phyloP scores from a whole-genome alignment of 2,329 filamentous ascomycete genomes.

The Penicillium fuscoglaucum region DNA sequence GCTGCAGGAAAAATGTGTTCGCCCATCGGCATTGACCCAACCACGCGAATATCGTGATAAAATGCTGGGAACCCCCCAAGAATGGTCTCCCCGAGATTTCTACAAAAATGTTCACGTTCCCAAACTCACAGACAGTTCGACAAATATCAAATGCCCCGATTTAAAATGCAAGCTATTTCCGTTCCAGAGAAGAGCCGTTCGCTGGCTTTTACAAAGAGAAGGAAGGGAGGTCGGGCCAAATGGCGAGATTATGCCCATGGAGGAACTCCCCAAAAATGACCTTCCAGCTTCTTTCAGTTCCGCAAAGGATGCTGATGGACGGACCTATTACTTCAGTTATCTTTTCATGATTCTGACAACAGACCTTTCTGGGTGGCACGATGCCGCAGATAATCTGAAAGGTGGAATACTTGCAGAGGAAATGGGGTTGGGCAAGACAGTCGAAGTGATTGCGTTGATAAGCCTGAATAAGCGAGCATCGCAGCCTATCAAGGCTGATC shows the following conservation, averaged over 20 bases:
- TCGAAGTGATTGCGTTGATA: slow-evolving; percentile 51
- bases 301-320: slow-evolving; percentile 41
- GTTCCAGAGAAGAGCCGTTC: slow-evolving; percentile 50
- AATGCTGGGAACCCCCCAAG: slow-evolving; percentile 9
- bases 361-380: slow-evolving; percentile 37
- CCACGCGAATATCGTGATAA: slow-evolving; percentile 14
- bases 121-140: slow-evolving; percentile 32
- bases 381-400: slow-evolving; percentile 32
- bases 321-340: slow-evolving; percentile 43
- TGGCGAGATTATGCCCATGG: slow-evolving; percentile 30
- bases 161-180: slow-evolving; percentile 47
- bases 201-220: slow-evolving; percentile 50
- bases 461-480: slow-evolving; percentile 40
- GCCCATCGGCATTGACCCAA: neutral
- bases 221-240: slow-evolving; percentile 37
- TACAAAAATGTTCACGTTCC: slow-evolving; percentile 52
- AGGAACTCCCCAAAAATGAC: slow-evolving; percentile 2
- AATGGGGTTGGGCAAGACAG: slow-evolving; percentile 54
- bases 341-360: slow-evolving; percentile 43
- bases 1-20: slow-evolving; percentile 23
- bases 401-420: slow-evolving; percentile 53
- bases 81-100: slow-evolving; percentile 45
- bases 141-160: slow-evolving; percentile 36
- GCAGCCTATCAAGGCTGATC: slow-evolving; percentile 16
- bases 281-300: slow-evolving; percentile 43